Conservation (phyloP, 1,139 yeast species). For the Geotrichum reessii region DNA sequence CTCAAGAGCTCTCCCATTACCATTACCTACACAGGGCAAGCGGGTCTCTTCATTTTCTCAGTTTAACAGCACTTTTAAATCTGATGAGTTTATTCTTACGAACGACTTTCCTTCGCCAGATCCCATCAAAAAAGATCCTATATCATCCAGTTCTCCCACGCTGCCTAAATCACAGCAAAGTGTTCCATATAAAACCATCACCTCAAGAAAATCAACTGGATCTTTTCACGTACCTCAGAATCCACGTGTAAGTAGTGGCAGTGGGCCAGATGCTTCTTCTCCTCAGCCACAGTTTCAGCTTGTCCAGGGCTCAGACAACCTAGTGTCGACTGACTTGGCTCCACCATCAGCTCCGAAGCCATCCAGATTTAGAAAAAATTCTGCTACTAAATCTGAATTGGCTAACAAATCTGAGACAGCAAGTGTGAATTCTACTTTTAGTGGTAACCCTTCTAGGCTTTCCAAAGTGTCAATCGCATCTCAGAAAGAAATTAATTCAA, state of each 20-base stretch:
- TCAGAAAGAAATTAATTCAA: not conserved
- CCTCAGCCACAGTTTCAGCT: not conserved
- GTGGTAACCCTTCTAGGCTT: not conserved
- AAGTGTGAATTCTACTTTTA: not conserved
- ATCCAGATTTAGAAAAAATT: not conserved
- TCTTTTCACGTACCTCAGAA: not conserved
- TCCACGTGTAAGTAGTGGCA: not conserved
- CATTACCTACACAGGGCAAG: not conserved
- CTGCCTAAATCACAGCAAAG: not conserved
- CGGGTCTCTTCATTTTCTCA: not conserved
- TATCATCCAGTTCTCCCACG: not conserved
- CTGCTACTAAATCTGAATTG: not conserved
- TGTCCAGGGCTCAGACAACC: not conserved
- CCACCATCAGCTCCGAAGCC: not conserved
- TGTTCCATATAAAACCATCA: not conserved
- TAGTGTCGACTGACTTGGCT: not conserved
- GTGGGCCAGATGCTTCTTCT: not conserved
- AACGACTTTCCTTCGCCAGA: not conserved
- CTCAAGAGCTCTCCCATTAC: not conserved
- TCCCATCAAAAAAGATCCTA: not conserved
- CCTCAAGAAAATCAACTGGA: conserved; percentile 2
- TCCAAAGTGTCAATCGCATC: not conserved
- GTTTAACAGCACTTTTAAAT: not conserved
- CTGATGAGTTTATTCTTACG: not conserved
- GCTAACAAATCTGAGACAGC: not conserved